These are phyloP conservation scores for Cnidoscolus chayamansa DNA, from an alignment of 441 rosid species.

Conservation along the genomic window DNA sequence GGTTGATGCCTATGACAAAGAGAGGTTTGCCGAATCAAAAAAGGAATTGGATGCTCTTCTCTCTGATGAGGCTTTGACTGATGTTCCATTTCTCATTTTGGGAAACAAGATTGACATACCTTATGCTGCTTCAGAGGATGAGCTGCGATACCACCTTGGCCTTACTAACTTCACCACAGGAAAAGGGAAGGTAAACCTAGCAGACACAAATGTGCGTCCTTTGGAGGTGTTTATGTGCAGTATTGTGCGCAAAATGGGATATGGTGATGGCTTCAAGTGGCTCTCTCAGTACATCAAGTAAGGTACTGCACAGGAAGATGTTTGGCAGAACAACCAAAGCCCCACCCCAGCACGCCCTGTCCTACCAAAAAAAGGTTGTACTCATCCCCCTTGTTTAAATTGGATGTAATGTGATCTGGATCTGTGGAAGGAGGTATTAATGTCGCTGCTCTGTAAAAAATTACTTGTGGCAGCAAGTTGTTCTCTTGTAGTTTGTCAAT, in stretches of 20 bases:
- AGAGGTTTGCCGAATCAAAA: slow-evolving; percentile 79
- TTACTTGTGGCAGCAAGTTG: slow-evolving; percentile 28
- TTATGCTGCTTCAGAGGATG: slow-evolving; percentile 83
- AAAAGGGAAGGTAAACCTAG: slow-evolving; percentile 68
- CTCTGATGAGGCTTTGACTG: slow-evolving; percentile 67
- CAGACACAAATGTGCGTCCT: slow-evolving; percentile 71
- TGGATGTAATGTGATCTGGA: slow-evolving; percentile 33
- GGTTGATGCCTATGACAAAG: slow-evolving; percentile 83
- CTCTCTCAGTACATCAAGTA: slow-evolving; percentile 81
- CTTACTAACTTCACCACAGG: slow-evolving; percentile 80
- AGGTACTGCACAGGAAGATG: slow-evolving; percentile 18
- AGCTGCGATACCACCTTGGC: slow-evolving; percentile 71
- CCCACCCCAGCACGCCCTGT: slow-evolving; percentile 11
- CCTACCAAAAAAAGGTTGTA: slow-evolving; percentile 18
- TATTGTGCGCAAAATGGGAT: slow-evolving; percentile 89
- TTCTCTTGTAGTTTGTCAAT: slow-evolving; percentile 29
- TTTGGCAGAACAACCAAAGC: slow-evolving; percentile 1
- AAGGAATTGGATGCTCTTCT: slow-evolving; percentile 82
- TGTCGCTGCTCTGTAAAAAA: slow-evolving; percentile 38
- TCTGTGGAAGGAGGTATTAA: slow-evolving; percentile 37
- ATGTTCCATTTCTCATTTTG: slow-evolving; percentile 67
- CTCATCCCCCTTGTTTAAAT: slow-evolving; percentile 27
- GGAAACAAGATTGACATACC: slow-evolving; percentile 88
- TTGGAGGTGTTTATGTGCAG: slow-evolving; percentile 92
- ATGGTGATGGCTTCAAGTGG: slow-evolving; percentile 90